A percentile compares a stretch with the other conserved stretches of the same genome.
Conservation (phyloP, 441 rosid genomes). For the Biscutella laevigata region DNA sequence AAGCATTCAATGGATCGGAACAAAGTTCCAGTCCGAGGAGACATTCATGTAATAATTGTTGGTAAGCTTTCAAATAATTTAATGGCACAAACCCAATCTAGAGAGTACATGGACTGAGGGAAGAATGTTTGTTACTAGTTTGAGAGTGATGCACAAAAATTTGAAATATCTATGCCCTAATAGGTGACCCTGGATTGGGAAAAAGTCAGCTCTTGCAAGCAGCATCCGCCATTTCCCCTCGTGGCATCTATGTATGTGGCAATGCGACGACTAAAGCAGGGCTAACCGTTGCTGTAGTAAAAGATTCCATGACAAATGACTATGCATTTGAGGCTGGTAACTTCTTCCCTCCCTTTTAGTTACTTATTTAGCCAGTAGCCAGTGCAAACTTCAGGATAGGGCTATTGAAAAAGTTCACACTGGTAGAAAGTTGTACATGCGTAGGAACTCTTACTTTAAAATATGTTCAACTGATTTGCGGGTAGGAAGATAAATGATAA, state of each 20-base stretch:
- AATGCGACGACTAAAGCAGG: conserved; percentile 97
- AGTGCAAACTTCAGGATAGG: conserved; percentile 4
- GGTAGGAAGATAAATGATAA: conserved; percentile 16
- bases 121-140: conserved; percentile 3
- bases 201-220: conserved; percentile 98
- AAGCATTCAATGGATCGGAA: conserved; percentile 80
- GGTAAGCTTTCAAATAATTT: conserved; percentile 40
- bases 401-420: conserved; percentile 7
- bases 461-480: conserved; percentile 3
- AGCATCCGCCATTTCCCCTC: conserved; percentile 88
- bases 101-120: conserved; percentile 8
- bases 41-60: conserved; percentile 91
- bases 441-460: not conserved
- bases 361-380: no score
- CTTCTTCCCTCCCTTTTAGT: conserved; percentile 16
- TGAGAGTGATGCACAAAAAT: not conserved
- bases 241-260: conserved; percentile 98
- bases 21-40: conserved; percentile 99
- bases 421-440: conserved; percentile 2
- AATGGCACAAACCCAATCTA: not conserved
- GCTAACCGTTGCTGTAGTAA: conserved; percentile 95
- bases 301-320: conserved; percentile 85
- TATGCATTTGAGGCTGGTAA: conserved; percentile 98
- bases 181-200: conserved; percentile 98
- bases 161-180: conserved; percentile 16